Conservation (phyloP, 441 rosid genomes). For the Eruca vesicaria region DNA sequence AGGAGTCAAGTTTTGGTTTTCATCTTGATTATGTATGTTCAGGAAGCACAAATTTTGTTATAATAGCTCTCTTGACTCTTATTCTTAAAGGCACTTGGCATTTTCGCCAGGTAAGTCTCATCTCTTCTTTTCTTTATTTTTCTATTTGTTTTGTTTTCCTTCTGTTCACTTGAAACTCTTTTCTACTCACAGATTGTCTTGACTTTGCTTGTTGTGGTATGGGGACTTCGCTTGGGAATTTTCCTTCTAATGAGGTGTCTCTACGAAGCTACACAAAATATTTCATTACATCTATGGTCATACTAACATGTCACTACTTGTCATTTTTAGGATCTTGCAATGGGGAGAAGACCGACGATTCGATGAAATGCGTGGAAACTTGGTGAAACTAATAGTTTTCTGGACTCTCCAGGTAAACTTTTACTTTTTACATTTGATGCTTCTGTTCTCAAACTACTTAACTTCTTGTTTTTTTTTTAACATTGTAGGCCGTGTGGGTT, state of each 20-base stretch:
- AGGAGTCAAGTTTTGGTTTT: slow-evolving; percentile 10
- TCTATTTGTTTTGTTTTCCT: background rate
- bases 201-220: slow-evolving; percentile 59
- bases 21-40: background rate
- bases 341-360: slow-evolving; percentile 91
- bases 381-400: slow-evolving; percentile 68
- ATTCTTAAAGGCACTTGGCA: slow-evolving; percentile 69
- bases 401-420: slow-evolving; percentile 69
- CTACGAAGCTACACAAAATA: background rate
- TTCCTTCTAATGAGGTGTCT: slow-evolving; percentile 81
- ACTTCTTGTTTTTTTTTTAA: background rate
- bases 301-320: background rate
- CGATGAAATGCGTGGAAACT: slow-evolving; percentile 67
- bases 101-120: slow-evolving; percentile 69
- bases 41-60: slow-evolving; percentile 83
- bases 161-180: background rate
- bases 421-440: background rate
- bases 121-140: background rate
- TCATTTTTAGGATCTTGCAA: slow-evolving; percentile 56
- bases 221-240: slow-evolving; percentile 77
- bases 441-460: background rate
- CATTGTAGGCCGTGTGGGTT: slow-evolving; percentile 78
- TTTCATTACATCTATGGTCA: background rate
- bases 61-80: slow-evolving; percentile 70
- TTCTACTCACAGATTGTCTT: slow-evolving; percentile 52